Percentiles rank a stretch among this genome's conserved stretches.
Conservation (phyloP, 1,284 basidiomycete genomes). For the Leccinum holopus region DNA sequence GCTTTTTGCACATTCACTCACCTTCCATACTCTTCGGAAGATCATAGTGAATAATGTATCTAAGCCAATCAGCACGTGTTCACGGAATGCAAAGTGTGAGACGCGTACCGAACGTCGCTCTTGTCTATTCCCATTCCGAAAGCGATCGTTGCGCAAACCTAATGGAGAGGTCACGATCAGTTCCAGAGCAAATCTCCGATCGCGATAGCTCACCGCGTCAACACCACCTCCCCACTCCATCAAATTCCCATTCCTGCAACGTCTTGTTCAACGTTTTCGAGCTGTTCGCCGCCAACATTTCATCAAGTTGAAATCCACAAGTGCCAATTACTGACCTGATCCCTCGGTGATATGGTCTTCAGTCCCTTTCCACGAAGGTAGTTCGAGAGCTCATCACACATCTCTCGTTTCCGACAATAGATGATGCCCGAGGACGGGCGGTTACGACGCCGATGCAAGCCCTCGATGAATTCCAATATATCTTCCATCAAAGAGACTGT, state of each 20-base stretch:
- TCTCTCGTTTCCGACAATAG: slow-evolving; percentile 68
- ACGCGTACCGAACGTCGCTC: slow-evolving; percentile 66
- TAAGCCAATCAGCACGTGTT: slow-evolving; percentile 25
- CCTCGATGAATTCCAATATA: slow-evolving; percentile 64
- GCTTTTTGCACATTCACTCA: slow-evolving; percentile 26
- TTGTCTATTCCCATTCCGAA: slow-evolving; percentile 93
- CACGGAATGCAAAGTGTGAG: slow-evolving; percentile 4
- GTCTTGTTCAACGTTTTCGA: slow-evolving; percentile 55
- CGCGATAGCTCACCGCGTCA: slow-evolving; percentile 53
- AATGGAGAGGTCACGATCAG: slow-evolving; percentile 27
- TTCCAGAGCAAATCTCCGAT: background rate
- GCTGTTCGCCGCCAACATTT: slow-evolving; percentile 32
- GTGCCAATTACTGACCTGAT: slow-evolving; percentile 41
- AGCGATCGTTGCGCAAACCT: slow-evolving; percentile 68
- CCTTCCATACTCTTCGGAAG: slow-evolving; percentile 84
- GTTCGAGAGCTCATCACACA: slow-evolving; percentile 67
- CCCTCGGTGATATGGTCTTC: slow-evolving; percentile 75
- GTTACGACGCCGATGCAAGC: slow-evolving; percentile 55
- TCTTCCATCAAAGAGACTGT: slow-evolving; percentile 57
- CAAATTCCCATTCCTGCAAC: slow-evolving; percentile 61
- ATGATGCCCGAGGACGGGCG: slow-evolving; percentile 74
- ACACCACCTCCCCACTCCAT: slow-evolving; percentile 51
- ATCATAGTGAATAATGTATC: slow-evolving; percentile 78
- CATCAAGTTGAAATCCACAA: background rate
- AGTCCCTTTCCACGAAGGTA: slow-evolving; percentile 67